Percentiles rank a stretch among this genome's conserved stretches.
phyloP scores from a whole-genome alignment of 352 stramenopile species.

The Globisporangium spiculum region DNA sequence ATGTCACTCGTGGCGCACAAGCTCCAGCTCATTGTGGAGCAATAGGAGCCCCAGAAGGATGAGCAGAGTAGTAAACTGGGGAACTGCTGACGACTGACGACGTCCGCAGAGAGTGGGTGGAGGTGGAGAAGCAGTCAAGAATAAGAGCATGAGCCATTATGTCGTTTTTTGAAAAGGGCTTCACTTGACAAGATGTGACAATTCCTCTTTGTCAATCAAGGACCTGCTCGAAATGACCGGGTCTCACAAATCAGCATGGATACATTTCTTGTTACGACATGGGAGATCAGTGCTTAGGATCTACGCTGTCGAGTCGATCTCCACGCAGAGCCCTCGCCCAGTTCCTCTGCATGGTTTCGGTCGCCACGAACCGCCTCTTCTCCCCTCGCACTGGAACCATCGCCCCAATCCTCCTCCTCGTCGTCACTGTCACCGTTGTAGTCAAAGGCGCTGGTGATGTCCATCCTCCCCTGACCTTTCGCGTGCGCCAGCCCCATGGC shows the following conservation, averaged over 20 bases:
- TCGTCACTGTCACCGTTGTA: not conserved
- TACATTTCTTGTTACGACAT: not conserved
- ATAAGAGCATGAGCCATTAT: no score
- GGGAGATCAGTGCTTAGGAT: not conserved
- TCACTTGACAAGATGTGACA: no score
- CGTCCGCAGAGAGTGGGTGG: not conserved
- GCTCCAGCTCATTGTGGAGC: not conserved
- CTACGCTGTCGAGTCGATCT: conserved; percentile 11
- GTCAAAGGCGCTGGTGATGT: conserved; percentile 3
- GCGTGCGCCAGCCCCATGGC: not conserved
- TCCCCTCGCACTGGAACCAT: not conserved
- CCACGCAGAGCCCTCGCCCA: conserved; percentile 7
- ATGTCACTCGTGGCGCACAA: not conserved
- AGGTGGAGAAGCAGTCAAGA: not conserved
- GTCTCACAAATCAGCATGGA: not conserved
- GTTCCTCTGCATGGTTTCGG: not conserved
- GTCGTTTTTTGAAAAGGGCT: no score
- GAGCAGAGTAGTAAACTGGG: not conserved
- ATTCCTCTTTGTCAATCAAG: not conserved
- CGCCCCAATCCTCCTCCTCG: not conserved
- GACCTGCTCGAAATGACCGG: not conserved
- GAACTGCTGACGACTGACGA: not conserved
- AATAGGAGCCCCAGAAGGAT: not conserved
- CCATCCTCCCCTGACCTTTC: not conserved
- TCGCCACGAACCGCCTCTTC: not conserved